Evolutionary conservation across 495 filamentous ascomycete species (phyloP), one percentile per base, ranked within the genome.

Genomic region (Talaromyces adpressus): DNA sequence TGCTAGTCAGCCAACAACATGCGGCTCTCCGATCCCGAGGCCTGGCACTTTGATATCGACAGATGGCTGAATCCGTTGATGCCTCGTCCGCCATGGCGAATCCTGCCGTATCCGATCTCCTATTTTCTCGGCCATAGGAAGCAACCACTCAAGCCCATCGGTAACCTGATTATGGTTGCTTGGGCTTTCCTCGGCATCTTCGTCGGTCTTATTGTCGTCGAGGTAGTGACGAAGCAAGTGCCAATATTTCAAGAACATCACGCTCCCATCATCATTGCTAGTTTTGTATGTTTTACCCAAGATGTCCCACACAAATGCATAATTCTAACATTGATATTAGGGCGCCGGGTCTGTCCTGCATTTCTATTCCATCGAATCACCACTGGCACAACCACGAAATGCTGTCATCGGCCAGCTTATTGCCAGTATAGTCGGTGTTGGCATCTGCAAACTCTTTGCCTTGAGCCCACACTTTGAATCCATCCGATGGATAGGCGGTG

Each of bases 361-460:
- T 66, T 92, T 89, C 73, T 83, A 84, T 60, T 79, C 84, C 56
- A 87, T 94, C 67, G 83, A 88, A n/a, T 92, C 91, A 0, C 91
- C 92, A 11, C 84, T 97, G 36, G 84, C 91, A 0, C 92, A 96
- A 65, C 92, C 92, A 0, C 88, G 92, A 23, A 92, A 90, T 68
- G 79, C 84, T 9, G 75, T 97, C 39, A 66, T 91, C 20, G 88
- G 90, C 49, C 91, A 96, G 68, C 27, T 89, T 11, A 70, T 95
- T 59, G 81, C 87, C 1, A 84, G 89, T 20, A 22, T 89, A 9
- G 77, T 89, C 45, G 91, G 91, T 16, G 80, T 92, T 11, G 71
- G 72, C 6, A 81, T 92, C 47, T 79, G 85, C 16, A 93, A 93
- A 69, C 81, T 95, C 3, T 93, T 95, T 70, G 78, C 80, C 3